Base-by-base conservation (phyloP, 1,284 basidiomycete species). In the Cerioporus squamosus region DNA sequence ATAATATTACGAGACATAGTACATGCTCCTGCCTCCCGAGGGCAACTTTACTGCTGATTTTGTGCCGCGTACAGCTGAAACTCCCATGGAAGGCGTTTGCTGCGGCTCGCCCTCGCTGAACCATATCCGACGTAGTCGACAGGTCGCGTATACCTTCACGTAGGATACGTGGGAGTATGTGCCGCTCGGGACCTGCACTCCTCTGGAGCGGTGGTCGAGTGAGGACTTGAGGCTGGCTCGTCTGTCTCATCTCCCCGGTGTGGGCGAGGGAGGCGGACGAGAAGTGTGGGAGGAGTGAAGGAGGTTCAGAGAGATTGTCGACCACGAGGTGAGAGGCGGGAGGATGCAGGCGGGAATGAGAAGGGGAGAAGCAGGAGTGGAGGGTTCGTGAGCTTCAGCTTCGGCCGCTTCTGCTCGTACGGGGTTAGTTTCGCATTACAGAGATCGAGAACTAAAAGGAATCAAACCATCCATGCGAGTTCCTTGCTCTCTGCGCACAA, bases 111-210 rank as follows among this genome's bases (percentile, higher is more conserved):
- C 74, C 55, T 87, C 82, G 59, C 82, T 84, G 74, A 94, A 85
- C 91, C 92, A 95, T 51, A 95, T 84, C 63, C 93, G 78, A 60
- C 90, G 77, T 59, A 95, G 72, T 26, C 93, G 81, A 74, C 93
- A 94, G 44, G 86, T 92, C 20, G 92, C 91, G 70, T 94, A 91
- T 33, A 95, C 81, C 68, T 87, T 87, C 60, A 94, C 78, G 68
- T 87, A 91, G 17, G 83, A 81, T 26, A 90, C 78, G 71, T 87
- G 83, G 0, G 84, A 85, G 68, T 88, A 90, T 46, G 73, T 72
- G 22, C 85, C 85, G 53, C 74, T 77, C 18, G 90, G 91, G 43
- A 87, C 68, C 47, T 69, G 69, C 9, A 44, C 36, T 31, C 42
- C 52, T 50, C 38, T 36, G 39, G 20, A 23, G 26, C 26, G 26